Evolutionary conservation across 176 grass and related monocot species (phyloP).

Genomic region (Phyllostachys edulis): DNA sequence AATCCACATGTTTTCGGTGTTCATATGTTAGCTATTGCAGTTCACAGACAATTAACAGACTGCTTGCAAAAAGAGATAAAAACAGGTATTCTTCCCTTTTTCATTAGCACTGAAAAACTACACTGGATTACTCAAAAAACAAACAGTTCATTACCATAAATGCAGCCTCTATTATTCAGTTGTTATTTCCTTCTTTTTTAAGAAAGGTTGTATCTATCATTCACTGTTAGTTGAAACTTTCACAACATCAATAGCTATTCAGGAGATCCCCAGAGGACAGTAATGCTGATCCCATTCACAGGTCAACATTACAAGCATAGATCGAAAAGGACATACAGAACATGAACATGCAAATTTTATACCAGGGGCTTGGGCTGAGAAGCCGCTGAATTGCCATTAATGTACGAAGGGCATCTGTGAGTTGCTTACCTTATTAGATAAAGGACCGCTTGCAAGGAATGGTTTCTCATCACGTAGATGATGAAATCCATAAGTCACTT

Average conservation of each 20-base stretch:
- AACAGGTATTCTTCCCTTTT: neutral
- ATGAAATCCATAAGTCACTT: slow-evolving; percentile 96
- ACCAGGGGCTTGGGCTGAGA: neutral
- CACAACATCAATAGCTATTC: neutral
- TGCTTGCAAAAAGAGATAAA: neutral
- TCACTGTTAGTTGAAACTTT: slow-evolving; percentile 13
- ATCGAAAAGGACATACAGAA: slow-evolving; percentile 9
- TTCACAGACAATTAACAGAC: neutral
- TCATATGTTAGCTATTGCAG: neutral
- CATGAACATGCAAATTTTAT: neutral
- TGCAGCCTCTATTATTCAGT: neutral
- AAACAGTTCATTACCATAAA: neutral
- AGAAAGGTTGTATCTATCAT: neutral
- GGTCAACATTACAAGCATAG: neutral
- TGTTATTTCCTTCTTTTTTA: neutral
- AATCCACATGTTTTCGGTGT: neutral
- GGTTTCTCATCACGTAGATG: slow-evolving; percentile 85
- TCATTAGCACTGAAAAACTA: neutral
- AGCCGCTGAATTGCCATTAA: slow-evolving; percentile 22
- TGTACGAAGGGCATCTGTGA: neutral
- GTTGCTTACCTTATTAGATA: slow-evolving; percentile 90
- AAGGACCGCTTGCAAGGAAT: slow-evolving; percentile 84
- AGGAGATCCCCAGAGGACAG: neutral
- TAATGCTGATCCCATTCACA: neutral
- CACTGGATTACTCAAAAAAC: neutral